phyloP scores from a whole-genome alignment of 2,329 filamentous ascomycete genomes.

The Xylaria hypoxylon region DNA sequence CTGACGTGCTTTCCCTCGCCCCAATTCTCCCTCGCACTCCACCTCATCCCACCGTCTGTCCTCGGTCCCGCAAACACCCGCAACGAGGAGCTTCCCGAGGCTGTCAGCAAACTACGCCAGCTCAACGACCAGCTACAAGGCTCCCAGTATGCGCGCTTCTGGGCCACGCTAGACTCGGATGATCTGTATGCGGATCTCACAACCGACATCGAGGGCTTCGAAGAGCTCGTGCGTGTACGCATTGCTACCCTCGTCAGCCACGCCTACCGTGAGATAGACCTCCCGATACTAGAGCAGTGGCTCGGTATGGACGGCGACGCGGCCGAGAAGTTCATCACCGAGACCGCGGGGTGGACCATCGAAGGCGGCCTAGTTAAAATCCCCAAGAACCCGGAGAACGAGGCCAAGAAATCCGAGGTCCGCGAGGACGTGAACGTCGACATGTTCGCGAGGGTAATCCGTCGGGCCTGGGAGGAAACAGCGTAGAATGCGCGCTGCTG shows the following conservation, averaged over 20 bases:
- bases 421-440: constrained; percentile 94
- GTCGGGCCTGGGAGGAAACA: constrained; percentile 87
- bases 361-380: constrained; percentile 77
- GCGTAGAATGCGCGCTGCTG: constrained; percentile 56
- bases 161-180: constrained; percentile 90
- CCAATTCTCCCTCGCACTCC: constrained; percentile 93
- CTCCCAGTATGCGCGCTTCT: constrained; percentile 92
- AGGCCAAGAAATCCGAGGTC: constrained; percentile 95
- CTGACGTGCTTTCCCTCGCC: constrained; percentile 96
- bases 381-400: constrained; percentile 95
- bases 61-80: constrained; percentile 66
- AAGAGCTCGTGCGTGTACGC: constrained; percentile 89
- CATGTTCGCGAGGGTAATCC: constrained; percentile 83
- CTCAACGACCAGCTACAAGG: constrained; percentile 90
- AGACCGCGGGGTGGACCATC: constrained; percentile 88
- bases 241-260: constrained; percentile 90
- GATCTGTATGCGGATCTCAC: constrained; percentile 96
- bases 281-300: constrained; percentile 78
- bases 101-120: constrained; percentile 84
- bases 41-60: constrained; percentile 89
- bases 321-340: constrained; percentile 81
- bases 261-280: constrained; percentile 78
- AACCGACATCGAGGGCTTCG: constrained; percentile 93
- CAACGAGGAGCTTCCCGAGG: constrained; percentile 82
- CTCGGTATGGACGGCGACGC: constrained; percentile 76